These are phyloP conservation scores for Conringia planisiliqua DNA, from an alignment of 345 rosid genomes.

Conservation along the genomic window DNA sequence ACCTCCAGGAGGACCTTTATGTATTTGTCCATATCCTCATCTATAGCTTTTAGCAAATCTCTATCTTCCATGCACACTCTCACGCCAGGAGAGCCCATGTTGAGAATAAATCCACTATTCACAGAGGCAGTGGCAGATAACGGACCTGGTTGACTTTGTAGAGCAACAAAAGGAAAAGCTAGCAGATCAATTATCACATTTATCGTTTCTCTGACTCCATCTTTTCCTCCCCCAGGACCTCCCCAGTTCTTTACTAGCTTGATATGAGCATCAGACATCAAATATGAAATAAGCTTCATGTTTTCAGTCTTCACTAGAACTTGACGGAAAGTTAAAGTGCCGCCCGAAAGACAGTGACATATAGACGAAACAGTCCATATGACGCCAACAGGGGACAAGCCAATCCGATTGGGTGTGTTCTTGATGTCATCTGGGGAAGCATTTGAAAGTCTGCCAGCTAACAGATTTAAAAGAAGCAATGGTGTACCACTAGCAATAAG, in stretches of 20 bases:
- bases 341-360: constrained; percentile 80
- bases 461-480: constrained; percentile 62
- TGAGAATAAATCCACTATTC: constrained; percentile 90
- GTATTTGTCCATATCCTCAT: constrained; percentile 90
- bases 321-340: constrained; percentile 69
- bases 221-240: constrained; percentile 91
- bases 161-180: constrained; percentile 90
- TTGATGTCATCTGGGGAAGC: constrained; percentile 43
- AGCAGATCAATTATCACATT: constrained; percentile 76
- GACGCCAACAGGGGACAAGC: constrained; percentile 84
- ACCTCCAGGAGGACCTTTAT: constrained; percentile 83
- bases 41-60: constrained; percentile 66
- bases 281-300: constrained; percentile 51
- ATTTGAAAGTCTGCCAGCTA: constrained; percentile 44
- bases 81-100: constrained; percentile 77
- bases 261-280: constrained; percentile 73
- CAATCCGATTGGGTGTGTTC: constrained; percentile 39
- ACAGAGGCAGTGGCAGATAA: constrained; percentile 85
- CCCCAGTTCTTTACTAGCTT: constrained; percentile 81
- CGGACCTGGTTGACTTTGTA: constrained; percentile 74
- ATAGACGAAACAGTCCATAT: constrained; percentile 85
- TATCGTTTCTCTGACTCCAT: constrained; percentile 73
- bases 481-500: constrained; percentile 82
- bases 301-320: constrained; percentile 61
- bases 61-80: constrained; percentile 77